Conservation (phyloP, 2,329 filamentous ascomycete genomes). For the Zopfia rhizophila region DNA sequence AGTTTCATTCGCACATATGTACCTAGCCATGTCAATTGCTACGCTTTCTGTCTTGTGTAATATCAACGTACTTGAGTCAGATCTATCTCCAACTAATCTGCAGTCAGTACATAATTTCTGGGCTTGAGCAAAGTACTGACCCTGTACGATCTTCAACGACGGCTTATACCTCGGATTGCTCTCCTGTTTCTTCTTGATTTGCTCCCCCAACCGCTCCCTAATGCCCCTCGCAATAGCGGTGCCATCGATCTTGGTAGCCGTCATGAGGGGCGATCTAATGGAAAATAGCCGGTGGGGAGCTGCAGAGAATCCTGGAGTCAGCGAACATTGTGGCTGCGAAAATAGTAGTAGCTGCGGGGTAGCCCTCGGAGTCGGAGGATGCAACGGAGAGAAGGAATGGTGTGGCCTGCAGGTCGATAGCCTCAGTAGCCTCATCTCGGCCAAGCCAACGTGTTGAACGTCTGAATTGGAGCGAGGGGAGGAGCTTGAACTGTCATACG, state of each 20-base stretch:
- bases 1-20: constrained; percentile 99
- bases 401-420: constrained; percentile 41
- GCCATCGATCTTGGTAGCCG: constrained; percentile 92
- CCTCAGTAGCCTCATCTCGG: constrained; percentile 33
- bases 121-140: constrained; percentile 59
- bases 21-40: constrained; percentile 62
- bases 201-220: constrained; percentile 79
- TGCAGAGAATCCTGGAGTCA: constrained; percentile 5
- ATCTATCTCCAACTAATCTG: constrained; percentile 83
- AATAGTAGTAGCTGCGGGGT: constrained; percentile 42
- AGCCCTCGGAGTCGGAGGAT: constrained; percentile 23
- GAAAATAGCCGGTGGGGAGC: constrained; percentile 53
- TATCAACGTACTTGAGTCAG: constrained; percentile 80
- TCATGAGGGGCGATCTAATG: constrained; percentile 73
- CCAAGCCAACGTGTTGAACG: constrained; percentile 33
- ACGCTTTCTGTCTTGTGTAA: background rate
- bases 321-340: constrained; percentile 15
- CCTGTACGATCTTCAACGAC: constrained; percentile 93
- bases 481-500: too few species aligned
- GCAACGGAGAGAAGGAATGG: constrained; percentile 41
- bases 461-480: too few species aligned
- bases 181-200: constrained; percentile 85
- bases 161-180: constrained; percentile 89
- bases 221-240: constrained; percentile 94
- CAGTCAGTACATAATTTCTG: constrained; percentile 12